Evolutionary conservation across 2,329 filamentous ascomycete genomes (phyloP), one percentile per base, ranked within the genome.

Genomic region (Botrytis porri): DNA sequence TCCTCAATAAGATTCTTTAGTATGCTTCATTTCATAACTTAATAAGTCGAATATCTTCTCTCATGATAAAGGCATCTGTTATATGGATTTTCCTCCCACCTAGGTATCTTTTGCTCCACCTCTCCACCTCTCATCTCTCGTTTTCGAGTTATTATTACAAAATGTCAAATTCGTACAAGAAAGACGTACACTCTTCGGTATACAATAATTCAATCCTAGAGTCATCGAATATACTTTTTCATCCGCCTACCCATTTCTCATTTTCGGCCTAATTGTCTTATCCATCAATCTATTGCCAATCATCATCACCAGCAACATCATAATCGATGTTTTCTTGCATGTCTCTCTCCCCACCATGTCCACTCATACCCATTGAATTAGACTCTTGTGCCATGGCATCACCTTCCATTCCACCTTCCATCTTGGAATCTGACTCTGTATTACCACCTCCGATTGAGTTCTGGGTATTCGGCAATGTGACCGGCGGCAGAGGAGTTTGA

Each of bases 241-340:
- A 12, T 6, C 2, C 22, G 4, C 10, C 54, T 29, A 29, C 4
- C 41, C 18, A 18, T 20, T 70, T 37, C 32, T 22, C n/a, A 8
- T 41, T 16, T 32, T 22, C 41, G 48, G 25, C 39, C 22, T 3
- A 29, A 14, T 70, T 32, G 14, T 39, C 14, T 22, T 12, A 18
- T 32, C 18, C 57, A 51, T 51, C 10, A 10, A 37, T 32, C 32
- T 57, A 72, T 39, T 72, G 70, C 45, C 81, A 81, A 72, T 83
- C 82, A 74, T 83, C 80, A 74, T 83, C 82, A 74, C 82, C 82
- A 7, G 82, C 82, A 69, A 83, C 81, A 75, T 84, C 82, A 75
- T 83, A 83, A 78, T 83, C 82, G 59, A 82, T 66, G 77, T 81
- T 77, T 67, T 78, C 75, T 39, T 77, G 73, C 39, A 32, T 25